A percentile compares a stretch with the other conserved stretches of the same genome.
Conservation (phyloP, 257 asterid species). For the Solanum lycopersicoides region DNA sequence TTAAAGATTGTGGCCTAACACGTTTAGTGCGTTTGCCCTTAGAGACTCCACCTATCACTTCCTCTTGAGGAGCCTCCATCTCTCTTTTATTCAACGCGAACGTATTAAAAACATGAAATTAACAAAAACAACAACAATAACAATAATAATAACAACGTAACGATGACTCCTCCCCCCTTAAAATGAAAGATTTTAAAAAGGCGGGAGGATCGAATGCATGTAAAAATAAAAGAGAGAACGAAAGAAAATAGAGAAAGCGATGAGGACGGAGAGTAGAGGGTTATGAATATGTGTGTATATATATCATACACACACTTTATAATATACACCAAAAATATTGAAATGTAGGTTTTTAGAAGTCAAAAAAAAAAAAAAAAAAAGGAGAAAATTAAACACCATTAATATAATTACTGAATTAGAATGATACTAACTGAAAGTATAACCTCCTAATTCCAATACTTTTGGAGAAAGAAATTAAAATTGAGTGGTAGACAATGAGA, state of each 20-base stretch:
- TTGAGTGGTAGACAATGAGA: background rate
- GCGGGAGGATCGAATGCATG: slow-evolving; percentile 11
- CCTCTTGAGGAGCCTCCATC: slow-evolving; percentile 21
- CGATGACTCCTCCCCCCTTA: background rate
- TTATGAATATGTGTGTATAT: no score
- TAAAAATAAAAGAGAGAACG: slow-evolving; percentile 12
- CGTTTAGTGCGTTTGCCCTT: slow-evolving; percentile 33
- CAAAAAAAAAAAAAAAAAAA: background rate
- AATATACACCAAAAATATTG: background rate
- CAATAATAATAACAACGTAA: background rate
- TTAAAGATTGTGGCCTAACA: slow-evolving; percentile 23
- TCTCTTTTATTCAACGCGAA: slow-evolving; percentile 2
- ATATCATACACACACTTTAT: background rate
- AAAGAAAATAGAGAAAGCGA: slow-evolving; percentile 2
- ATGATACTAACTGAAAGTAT: background rate
- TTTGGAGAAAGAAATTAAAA: background rate
- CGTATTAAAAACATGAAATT: background rate
- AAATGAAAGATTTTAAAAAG: slow-evolving; percentile 3
- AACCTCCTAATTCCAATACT: background rate
- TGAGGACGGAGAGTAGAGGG: slow-evolving; percentile 1
- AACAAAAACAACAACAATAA: background rate
- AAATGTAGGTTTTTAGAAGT: background rate
- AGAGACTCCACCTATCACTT: slow-evolving; percentile 9
- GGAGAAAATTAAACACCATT: background rate
- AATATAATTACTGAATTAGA: slow-evolving; percentile 1